phyloP scores from a whole-genome alignment of 768 basidiomycete genomes.

The Boletus reticuloceps region DNA sequence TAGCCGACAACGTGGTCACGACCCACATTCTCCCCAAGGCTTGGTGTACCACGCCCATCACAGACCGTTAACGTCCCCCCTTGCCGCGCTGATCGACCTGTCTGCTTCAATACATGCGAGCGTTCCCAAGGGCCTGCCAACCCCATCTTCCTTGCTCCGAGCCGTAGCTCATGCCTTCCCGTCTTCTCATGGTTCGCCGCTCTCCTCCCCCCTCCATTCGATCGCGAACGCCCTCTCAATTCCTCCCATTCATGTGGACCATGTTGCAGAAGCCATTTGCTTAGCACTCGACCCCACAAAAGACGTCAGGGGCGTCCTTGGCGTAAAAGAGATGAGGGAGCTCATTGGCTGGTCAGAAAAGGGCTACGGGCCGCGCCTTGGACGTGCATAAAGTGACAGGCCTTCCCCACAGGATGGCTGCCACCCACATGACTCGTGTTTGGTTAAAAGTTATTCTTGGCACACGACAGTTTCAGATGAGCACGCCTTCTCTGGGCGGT shows the following conservation, averaged over 20 bases:
- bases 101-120: conserved; percentile 70
- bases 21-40: conserved; percentile 45
- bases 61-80: conserved; percentile 83
- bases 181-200: conserved; percentile 29
- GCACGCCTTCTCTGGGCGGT: conserved; percentile 1
- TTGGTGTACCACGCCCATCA: conserved; percentile 95
- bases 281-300: conserved; percentile 51
- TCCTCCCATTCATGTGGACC: conserved; percentile 94
- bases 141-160: conserved; percentile 63
- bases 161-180: conserved; percentile 41
- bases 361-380: conserved; percentile 21
- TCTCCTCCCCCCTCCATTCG: conserved; percentile 53
- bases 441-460: conserved; percentile 16
- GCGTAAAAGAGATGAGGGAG: conserved; percentile 69
- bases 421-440: conserved; percentile 4
- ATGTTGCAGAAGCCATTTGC: conserved; percentile 84
- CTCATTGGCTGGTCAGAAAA: conserved; percentile 64
- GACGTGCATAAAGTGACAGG: conserved; percentile 13
- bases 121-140: conserved; percentile 54
- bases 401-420: conserved; percentile 5
- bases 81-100: conserved; percentile 80
- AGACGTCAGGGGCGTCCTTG: conserved; percentile 62
- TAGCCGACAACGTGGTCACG: conserved; percentile 12
- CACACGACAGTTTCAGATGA: conserved; percentile 15
- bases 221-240: conserved; percentile 79